Conservation (phyloP, 352 stramenopile genomes). For the Lagenidium sp. region DNA sequence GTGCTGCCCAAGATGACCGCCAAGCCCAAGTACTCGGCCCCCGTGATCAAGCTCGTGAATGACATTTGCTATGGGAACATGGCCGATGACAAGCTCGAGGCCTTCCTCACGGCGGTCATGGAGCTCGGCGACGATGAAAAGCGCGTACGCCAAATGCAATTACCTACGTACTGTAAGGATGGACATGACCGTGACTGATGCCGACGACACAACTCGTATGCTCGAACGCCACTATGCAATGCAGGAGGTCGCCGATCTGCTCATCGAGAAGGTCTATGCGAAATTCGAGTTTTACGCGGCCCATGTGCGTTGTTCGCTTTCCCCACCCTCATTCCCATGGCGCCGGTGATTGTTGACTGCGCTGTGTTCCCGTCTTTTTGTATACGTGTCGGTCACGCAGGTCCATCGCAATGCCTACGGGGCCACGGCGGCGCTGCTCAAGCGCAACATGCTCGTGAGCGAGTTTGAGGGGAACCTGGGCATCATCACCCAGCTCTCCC, state of each 20-base stretch:
- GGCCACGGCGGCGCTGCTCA: slow-evolving; percentile 58
- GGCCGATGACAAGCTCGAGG: slow-evolving; percentile 60
- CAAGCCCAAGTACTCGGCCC: slow-evolving; percentile 41
- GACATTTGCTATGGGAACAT: slow-evolving; percentile 74
- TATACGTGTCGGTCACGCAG: too few species aligned
- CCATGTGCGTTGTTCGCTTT: slow-evolving; percentile 24
- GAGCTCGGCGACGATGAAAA: slow-evolving; percentile 61
- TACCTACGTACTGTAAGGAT: too few species aligned
- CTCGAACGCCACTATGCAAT: background rate
- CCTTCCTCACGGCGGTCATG: slow-evolving; percentile 56
- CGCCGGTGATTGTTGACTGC: background rate
- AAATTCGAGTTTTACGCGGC: slow-evolving; percentile 79
- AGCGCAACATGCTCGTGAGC: slow-evolving; percentile 69
- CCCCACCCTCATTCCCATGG: too few species aligned
- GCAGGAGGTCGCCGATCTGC: slow-evolving; percentile 64
- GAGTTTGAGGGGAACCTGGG: slow-evolving; percentile 74
- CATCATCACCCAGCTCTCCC: slow-evolving; percentile 76
- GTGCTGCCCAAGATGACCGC: slow-evolving; percentile 60
- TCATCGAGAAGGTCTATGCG: slow-evolving; percentile 80
- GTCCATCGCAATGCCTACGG: slow-evolving; percentile 74
- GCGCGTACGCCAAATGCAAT: too few species aligned
- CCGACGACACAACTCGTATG: too few species aligned
- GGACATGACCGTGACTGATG: background rate
- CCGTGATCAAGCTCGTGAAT: slow-evolving; percentile 74
- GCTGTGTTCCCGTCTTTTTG: too few species aligned